Evolutionary conservation across 202 grass and related monocot genomes (phyloP), one percentile per base, ranked within the genome.

Genomic region (Miscanthus sacchariflorus): DNA sequence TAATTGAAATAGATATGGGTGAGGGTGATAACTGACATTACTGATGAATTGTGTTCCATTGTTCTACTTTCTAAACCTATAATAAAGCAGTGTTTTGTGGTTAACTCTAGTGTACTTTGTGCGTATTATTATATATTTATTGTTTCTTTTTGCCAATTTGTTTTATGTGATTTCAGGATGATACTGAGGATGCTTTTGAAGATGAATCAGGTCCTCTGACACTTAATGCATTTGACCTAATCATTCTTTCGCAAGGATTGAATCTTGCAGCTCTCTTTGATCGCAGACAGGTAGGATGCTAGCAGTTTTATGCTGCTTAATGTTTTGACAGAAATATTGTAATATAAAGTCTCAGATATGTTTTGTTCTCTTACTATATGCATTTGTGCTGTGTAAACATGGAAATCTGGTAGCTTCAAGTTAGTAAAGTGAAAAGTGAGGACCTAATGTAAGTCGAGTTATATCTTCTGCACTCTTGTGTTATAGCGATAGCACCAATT

Each of bases 181-280:
- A 83, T 14, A 74, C 23, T 71, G 86, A 95, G 50, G 83, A 85
- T 84, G 86, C 87, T 85, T 89, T 71, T 52, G 90, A 93, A 23
- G 92, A 96, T 50, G 91, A 95, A 81, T 74, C 84, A 74, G 94
- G 94, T 18, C 96, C 96, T 77, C 79, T 98, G 76, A 92, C 85
- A 85, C 94, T 98, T 67, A 98, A 96, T 96, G 96, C 96, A 27
- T 98, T 98, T 1, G 96, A 98, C 81, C 46, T 98, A 88, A 98
- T 98, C 81, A 95, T 98, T 84, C 89, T 98, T 17, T 94, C 96
- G 3, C 87, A 95, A 89, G 96, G 96, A 68, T 79, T 98, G 76
- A 95, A 98, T 79, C 93, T 98, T 61, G 92, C 94, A 43, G 84
- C 94, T 15, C 88, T 98, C 46, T 98, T 98, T 95, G 94, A 98